Conservation (phyloP, 2,329 filamentous ascomycete genomes). For the Xylariaceae sp. region DNA sequence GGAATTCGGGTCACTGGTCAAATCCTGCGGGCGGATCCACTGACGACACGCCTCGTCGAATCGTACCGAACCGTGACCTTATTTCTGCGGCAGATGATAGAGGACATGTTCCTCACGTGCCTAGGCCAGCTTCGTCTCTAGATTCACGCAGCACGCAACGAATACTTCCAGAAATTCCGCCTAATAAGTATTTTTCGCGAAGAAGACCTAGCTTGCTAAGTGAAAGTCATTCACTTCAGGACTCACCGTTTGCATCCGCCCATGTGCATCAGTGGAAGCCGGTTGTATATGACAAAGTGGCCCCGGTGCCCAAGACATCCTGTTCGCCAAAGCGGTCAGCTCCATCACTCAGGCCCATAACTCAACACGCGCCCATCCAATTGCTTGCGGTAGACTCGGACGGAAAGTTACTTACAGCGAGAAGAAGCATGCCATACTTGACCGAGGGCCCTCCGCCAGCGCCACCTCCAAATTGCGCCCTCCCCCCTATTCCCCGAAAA, state of each 20-base stretch:
- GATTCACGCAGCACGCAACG: constrained; percentile 15
- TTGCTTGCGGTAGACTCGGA: constrained; percentile 12
- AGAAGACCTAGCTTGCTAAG: constrained; percentile 18
- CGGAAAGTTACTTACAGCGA: constrained; percentile 27
- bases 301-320: constrained; percentile 9
- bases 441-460: constrained; percentile 46
- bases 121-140: constrained; percentile 23
- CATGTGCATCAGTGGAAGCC: constrained; percentile 13
- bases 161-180: constrained; percentile 13
- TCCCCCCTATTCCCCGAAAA: constrained; percentile 47
- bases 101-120: constrained; percentile 11
- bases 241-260: constrained; percentile 11
- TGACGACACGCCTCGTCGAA: background rate
- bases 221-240: constrained; percentile 14
- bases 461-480: constrained; percentile 49
- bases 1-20: background rate
- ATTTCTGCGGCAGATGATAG: background rate
- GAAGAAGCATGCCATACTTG: constrained; percentile 48
- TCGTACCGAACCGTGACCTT: background rate
- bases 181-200: constrained; percentile 10
- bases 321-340: constrained; percentile 25
- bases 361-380: constrained; percentile 9
- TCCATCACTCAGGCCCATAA: constrained; percentile 18
- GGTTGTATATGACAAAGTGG: constrained; percentile 11
- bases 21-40: background rate